Conservation (phyloP, 192 early-diverging fungal genomes). For the Neocallimastix lanati region DNA sequence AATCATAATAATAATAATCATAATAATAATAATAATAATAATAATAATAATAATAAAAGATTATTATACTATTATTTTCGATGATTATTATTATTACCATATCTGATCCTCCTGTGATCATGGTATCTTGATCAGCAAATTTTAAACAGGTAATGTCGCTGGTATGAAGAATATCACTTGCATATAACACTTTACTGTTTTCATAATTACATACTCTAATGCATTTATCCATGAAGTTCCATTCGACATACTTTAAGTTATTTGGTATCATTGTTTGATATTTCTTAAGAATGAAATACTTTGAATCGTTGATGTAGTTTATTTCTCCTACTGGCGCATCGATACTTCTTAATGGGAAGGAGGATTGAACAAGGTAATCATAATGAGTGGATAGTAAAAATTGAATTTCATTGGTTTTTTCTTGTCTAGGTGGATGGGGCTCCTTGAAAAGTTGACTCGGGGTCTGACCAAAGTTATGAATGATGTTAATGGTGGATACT, state of each 20-base stretch:
- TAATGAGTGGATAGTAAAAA: conserved; percentile 23
- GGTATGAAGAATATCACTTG: conserved; percentile 19
- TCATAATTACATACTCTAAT: conserved; percentile 40
- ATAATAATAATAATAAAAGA: too few species aligned
- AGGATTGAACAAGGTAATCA: conserved; percentile 30
- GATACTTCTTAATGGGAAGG: conserved; percentile 31
- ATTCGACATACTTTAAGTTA: conserved; percentile 29
- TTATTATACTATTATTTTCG: too few species aligned
- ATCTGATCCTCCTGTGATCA: conserved; percentile 38
- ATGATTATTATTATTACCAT: too few species aligned
- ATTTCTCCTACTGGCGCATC: conserved; percentile 25
- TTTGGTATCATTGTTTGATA: neutral
- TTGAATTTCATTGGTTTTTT: conserved; percentile 14
- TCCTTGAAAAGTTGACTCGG: conserved; percentile 72
- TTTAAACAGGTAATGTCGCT: conserved; percentile 32
- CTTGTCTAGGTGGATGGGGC: conserved; percentile 51
- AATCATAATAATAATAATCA: too few species aligned
- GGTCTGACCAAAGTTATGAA: conserved; percentile 95
- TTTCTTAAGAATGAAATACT: neutral
- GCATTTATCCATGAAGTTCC: conserved; percentile 43
- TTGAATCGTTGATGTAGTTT: neutral
- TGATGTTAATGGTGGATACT: conserved; percentile 75
- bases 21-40: too few species aligned
- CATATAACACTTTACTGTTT: conserved; percentile 4
- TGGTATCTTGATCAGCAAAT: conserved; percentile 36